Evolutionary conservation across 305 asterid genomes (phyloP).

Genomic region (Fraxinus dipetala): DNA sequence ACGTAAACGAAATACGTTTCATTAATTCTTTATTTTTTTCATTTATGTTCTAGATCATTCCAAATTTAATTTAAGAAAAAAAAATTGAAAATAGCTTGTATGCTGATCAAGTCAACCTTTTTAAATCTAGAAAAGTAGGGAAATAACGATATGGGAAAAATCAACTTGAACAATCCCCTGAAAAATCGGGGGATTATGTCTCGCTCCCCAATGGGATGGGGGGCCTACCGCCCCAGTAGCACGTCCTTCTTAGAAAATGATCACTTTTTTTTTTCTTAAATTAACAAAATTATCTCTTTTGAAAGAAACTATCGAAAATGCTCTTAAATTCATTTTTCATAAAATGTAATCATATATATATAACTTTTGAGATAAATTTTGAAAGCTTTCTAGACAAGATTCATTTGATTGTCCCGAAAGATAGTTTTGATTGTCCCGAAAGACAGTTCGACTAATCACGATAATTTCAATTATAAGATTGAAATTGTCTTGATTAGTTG

Average conservation of each 20-base stretch:
- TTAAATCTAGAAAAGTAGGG: not conserved
- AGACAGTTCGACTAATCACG: not conserved
- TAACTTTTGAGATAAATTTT: not conserved
- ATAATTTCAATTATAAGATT: not conserved
- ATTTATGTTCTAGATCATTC: not conserved
- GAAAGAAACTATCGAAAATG: not conserved
- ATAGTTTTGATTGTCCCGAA: not conserved
- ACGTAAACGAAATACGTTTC: not conserved
- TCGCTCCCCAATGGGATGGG: too few relatives aligned
- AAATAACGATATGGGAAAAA: not conserved
- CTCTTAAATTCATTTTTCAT: not conserved
- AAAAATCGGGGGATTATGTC: too few relatives aligned
- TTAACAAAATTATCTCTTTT: not conserved
- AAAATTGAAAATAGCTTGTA: not conserved
- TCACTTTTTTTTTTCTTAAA: not conserved
- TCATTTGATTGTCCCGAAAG: not conserved
- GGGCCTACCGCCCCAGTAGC: too few relatives aligned
- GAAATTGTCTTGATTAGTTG: not conserved
- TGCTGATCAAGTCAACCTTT: not conserved
- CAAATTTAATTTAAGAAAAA: not conserved
- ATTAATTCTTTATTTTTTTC: not conserved
- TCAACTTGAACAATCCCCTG: too few relatives aligned
- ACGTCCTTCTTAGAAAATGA: not conserved
- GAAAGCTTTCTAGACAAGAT: not conserved
- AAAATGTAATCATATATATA: not conserved